Percentiles rank a stretch among this genome's conserved stretches.
Conservation (phyloP, 75 land plant genomes). For the Larix kaempferi region DNA sequence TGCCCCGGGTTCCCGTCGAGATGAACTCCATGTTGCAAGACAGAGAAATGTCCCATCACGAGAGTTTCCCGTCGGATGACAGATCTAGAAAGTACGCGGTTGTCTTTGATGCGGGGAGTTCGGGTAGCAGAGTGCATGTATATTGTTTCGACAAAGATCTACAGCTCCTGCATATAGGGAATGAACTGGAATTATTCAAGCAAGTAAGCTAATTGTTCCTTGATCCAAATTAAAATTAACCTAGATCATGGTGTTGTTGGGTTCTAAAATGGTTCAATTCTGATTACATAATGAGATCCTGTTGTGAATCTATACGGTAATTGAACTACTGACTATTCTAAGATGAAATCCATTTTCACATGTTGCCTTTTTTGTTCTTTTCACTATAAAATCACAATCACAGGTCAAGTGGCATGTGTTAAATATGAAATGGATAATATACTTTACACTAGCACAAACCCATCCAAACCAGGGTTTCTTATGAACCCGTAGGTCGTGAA, state of each 20-base stretch:
- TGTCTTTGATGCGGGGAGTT: slow-evolving; percentile 98
- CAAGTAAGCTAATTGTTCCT: slow-evolving; percentile 35
- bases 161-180: slow-evolving; percentile 71
- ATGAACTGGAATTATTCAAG: slow-evolving; percentile 65
- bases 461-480: no score
- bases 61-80: slow-evolving; percentile 1
- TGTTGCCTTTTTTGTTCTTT: no score
- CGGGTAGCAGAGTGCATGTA: slow-evolving; percentile 98
- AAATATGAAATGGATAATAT: no score
- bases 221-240: background rate
- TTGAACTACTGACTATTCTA: background rate
- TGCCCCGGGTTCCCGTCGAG: slow-evolving; percentile 48
- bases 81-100: slow-evolving; percentile 66
- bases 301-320: background rate
- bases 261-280: no score
- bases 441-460: no score
- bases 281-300: background rate
- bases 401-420: no score
- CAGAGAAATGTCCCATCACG: background rate
- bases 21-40: background rate
- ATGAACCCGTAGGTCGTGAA: no score
- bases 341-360: background rate
- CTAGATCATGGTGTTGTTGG: background rate
- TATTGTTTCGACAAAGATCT: slow-evolving; percentile 70
- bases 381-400: no score